Base-by-base conservation (phyloP, 2,329 filamentous ascomycete genomes). In the Exophiala phaeomuriformis region DNA sequence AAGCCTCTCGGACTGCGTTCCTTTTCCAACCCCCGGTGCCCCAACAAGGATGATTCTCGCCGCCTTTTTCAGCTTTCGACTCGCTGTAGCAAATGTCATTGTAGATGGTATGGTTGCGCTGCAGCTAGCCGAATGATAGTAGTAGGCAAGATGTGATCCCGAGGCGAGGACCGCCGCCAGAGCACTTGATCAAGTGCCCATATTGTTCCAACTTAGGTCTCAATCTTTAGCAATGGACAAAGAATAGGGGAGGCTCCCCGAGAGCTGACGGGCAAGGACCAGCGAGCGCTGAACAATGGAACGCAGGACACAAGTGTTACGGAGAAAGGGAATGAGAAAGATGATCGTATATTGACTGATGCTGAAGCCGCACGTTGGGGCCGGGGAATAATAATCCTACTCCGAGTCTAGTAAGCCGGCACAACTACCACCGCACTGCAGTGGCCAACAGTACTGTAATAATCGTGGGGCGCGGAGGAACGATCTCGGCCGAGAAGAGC, bases 21-120 rank as follows among this genome's bases (percentile, higher is more conserved):
- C 93, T 71, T 98, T 98, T 59, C 93, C 93, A 53, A 95, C 93
- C 54, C 90, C 90, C n/a, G 93, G 93, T 49, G 91, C 90, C 64
- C 93, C 93, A 64, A 98, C 82, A 62, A 98, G 82, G 67, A 98
- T 97, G 60, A 97, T 85, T 59, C 93, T 86, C 51, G 93, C 93
- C 53, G 93, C 91, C 72, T 79, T 84, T 61, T 78, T 80, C 66
- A 94, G 81, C 73, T 82, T 71, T 63, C 69, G 73, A 30, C 66
- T 66, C n/a, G 63, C 59, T 48, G 64, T 64, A 46, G 67, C 35
- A 32, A 59, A 51, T 19, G 57, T 54, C 57, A 59, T 59, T n/a
- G 36, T 59, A 48, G 19, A 1, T 3, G 39, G 5, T 41, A 7
- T 9, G 4, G 1, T 9, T 27, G 19, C 19, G 19, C 2, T 19